Evolutionary conservation across 139 green algal genomes (phyloP), one percentile per base, ranked within the genome.

Genomic region (Spirogloea muscicola): DNA sequence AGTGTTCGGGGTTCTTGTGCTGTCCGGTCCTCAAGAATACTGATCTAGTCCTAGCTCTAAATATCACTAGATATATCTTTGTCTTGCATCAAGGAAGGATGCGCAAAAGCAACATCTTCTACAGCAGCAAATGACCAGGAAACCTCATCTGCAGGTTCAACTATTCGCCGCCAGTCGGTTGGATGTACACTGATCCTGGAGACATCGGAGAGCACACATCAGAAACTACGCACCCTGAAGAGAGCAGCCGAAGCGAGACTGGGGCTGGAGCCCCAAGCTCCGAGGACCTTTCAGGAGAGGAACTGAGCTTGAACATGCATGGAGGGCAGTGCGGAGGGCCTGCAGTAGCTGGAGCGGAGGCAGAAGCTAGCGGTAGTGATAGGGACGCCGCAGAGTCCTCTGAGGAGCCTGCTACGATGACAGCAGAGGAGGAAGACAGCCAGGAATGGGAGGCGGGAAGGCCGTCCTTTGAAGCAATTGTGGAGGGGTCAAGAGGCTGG

Each of bases 361-460:
- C 37, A 68, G 27, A 31, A 71, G 0, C 29, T 25, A 3, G 62
- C 9, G 0, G 38, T 31, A 31, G 62, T 38, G 5, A 34, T 55
- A 21, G 46, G 21, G 46, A 21, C 21, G 46, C 46, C 21, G n/a
- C n/a, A n/a, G n/a, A n/a, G n/a, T n/a, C n/a, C n/a, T n/a, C n/a
- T n/a, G n/a, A n/a, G n/a, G n/a, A n/a, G n/a, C n/a, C n/a, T n/a
- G n/a, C n/a, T n/a, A n/a, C n/a, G n/a, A n/a, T n/a, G n/a, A n/a
- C n/a, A n/a, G 57, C 13, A 39, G 57, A 65, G 31, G 57, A 38
- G 29, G 57, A 65, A 0, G 57, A 65, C 0, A 34, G 33, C 25
- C 33, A 65, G 33, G 57, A 65, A 43, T 49, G 27, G 51, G 57
- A 43, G 48, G 51, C 39, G 69, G n/a, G 49, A 16, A 33, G 33